Evolutionary conservation across 2,329 filamentous ascomycete species (phyloP).

Genomic region (Ceratocystiopsis brevicomis): DNA sequence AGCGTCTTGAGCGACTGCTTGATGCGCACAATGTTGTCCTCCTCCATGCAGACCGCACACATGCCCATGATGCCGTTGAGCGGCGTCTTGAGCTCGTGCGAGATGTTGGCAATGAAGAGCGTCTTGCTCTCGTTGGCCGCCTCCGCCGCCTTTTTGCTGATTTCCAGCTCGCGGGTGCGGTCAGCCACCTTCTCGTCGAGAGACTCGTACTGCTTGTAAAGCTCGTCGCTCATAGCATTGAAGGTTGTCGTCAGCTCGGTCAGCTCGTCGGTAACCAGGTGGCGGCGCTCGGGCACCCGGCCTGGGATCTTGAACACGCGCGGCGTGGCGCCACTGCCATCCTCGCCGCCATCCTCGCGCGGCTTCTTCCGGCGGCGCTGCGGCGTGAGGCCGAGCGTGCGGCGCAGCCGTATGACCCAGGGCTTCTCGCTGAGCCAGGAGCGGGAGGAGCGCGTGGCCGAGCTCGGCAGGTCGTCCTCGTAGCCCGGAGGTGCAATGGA

Average conservation of each 20-base stretch:
- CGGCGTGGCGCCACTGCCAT: conserved; percentile 21
- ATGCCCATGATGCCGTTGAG: conserved; percentile 91
- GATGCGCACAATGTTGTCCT: conserved; percentile 58
- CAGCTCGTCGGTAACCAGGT: conserved; percentile 63
- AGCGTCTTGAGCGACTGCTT: conserved; percentile 73
- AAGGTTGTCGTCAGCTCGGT: conserved; percentile 73
- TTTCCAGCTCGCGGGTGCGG: conserved; percentile 66
- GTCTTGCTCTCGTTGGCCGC: conserved; percentile 96
- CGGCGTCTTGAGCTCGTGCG: conserved; percentile 74
- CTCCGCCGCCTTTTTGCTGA: conserved; percentile 80
- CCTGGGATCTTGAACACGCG: conserved; percentile 62
- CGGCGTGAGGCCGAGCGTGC: conserved; percentile 12
- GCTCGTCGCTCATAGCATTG: conserved; percentile 85
- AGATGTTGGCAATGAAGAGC: conserved; percentile 90
- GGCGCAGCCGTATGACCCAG: conserved; percentile 17
- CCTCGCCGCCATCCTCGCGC: conserved; percentile 15
- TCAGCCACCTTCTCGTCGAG: conserved; percentile 72
- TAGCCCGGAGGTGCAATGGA: conserved; percentile 48
- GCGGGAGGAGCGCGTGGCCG: conserved; percentile 21
- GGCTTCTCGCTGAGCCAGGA: conserved; percentile 27
- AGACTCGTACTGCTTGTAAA: conserved; percentile 68
- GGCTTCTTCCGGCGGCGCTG: conserved; percentile 11
- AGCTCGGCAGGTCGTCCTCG: conserved; percentile 27
- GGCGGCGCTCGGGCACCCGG: conserved; percentile 58
- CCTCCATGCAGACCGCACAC: conserved; percentile 83